phyloP scores from a whole-genome alignment of 768 basidiomycete species.

The Porpolomopsis calyptriformis region DNA sequence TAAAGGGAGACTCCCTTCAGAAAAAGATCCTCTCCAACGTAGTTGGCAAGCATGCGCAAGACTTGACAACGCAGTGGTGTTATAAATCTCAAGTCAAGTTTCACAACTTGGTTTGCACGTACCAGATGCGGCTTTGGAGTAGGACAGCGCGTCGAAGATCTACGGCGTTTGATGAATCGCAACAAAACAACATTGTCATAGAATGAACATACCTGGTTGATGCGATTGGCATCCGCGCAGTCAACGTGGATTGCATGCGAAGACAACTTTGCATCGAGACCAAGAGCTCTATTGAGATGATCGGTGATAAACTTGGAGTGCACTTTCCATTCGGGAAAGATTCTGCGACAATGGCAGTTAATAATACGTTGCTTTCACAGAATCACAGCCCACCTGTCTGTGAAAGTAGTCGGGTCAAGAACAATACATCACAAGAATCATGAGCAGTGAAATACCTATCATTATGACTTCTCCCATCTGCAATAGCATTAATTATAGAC shows the following conservation, averaged over 20 bases:
- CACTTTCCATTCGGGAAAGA: conserved; percentile 82
- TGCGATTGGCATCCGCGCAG: conserved; percentile 76
- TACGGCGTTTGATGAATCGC: conserved; percentile 28
- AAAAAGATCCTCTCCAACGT: conserved; percentile 85
- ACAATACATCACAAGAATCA: neutral
- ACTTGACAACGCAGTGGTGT: conserved; percentile 30
- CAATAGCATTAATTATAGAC: conserved; percentile 5
- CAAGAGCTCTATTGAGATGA: conserved; percentile 66
- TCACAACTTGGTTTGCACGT: conserved; percentile 9
- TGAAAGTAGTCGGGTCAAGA: neutral
- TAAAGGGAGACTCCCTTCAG: conserved; percentile 83
- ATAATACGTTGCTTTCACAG: neutral
- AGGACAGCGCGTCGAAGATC: conserved; percentile 85
- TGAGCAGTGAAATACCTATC: conserved; percentile 37
- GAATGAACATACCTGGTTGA: conserved; percentile 47
- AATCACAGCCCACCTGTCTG: conserved; percentile 41
- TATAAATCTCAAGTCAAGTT: neutral
- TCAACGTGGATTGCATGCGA: conserved; percentile 92
- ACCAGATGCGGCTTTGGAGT: conserved; percentile 78
- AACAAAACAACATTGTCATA: neutral
- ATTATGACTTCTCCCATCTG: conserved; percentile 87
- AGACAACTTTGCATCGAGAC: conserved; percentile 73
- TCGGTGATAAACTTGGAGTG: conserved; percentile 72
- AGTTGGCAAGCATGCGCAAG: conserved; percentile 85
- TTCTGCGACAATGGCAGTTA: conserved; percentile 25